Evolutionary conservation across 495 filamentous ascomycete genomes (phyloP).

Genomic region (Daldinia loculata): DNA sequence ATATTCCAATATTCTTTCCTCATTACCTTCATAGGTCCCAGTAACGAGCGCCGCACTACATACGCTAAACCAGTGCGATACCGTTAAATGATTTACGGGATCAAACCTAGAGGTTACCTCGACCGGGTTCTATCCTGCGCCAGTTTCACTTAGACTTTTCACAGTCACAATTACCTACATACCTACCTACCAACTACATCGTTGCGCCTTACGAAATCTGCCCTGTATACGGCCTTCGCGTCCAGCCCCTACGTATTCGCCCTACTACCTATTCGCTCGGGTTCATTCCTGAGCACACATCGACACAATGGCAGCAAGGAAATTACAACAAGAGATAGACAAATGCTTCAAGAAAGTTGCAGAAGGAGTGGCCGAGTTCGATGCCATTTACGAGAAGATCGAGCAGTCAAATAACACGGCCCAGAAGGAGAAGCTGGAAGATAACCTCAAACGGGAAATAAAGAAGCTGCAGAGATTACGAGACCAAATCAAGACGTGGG

Average conservation of each 20-base stretch:
- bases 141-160: conserved; percentile 14
- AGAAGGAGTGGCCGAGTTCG: conserved; percentile 92
- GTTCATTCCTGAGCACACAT: conserved; percentile 24
- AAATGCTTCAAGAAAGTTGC: conserved; percentile 97
- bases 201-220: not conserved
- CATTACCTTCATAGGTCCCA: not conserved
- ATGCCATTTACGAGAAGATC: conserved; percentile 95
- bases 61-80: conserved; percentile 14
- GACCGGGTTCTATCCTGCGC: conserved; percentile 10
- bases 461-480: conserved; percentile 98
- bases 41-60: not conserved
- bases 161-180: conserved; percentile 6
- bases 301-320: conserved; percentile 84
- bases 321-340: conserved; percentile 95
- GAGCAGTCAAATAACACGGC: conserved; percentile 86
- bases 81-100: not conserved
- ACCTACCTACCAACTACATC: not conserved
- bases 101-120: conserved; percentile 20
- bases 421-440: conserved; percentile 97
- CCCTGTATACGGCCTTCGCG: conserved; percentile 1
- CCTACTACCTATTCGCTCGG: conserved; percentile 4
- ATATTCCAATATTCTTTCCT: not conserved
- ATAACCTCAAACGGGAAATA: conserved; percentile 97
- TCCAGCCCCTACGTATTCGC: not conserved
- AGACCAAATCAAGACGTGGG: conserved; percentile 99